Evolutionary conservation across 2,329 filamentous ascomycete species (phyloP), one percentile per base, ranked within the genome.

Genomic region (Escovopsis weberi): DNA sequence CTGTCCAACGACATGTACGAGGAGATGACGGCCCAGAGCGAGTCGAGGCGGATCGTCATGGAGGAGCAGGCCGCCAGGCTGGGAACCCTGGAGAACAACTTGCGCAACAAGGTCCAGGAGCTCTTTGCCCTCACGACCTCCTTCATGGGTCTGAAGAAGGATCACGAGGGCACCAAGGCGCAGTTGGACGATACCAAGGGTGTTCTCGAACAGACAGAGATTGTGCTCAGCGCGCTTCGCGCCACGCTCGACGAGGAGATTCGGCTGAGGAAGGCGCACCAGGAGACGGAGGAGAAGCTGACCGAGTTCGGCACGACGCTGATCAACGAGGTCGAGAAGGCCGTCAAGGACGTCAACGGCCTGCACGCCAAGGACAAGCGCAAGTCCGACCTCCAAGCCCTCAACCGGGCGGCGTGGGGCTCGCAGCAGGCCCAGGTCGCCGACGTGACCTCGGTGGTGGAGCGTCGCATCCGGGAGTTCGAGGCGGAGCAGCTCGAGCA

Each of bases 41-140:
- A 98, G 61, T 94, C 89, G 2, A 75, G 88, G 41, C 74, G 86
- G 11, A 95, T 96, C 48, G 73, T 96, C 34, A 83, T 82, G 51
- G 89, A 96, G 53, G 91, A 98, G 58, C 89, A 96, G 55, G 75
- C 80, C 7, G 87, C 89, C 51, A 89, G 86, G 59, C 87, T 98
- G 38, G 86, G 94, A 56, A 88, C 85, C 0, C 81, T 96, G 65
- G 91, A 98, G 59, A 75, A 75, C 33, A 94, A 91, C 54, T 68
- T 98, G 43, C 79, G 86, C 19, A 91, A 94, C 65, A 96, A 95
- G 59, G 81, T 93, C 2, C 87, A 96, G 54, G 88, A 98, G 59
- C 70, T 98, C 0, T 88, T 94, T 58, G 76, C 78, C 10, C 66
- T 96, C 33, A 94, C 85, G 0, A 86, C 82, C 36, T 87, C 78